A percentile compares a stretch with the other conserved stretches of the same genome.
Evolutionary conservation across 345 rosid genomes (phyloP).

Genomic region (Theobroma cacao): DNA sequence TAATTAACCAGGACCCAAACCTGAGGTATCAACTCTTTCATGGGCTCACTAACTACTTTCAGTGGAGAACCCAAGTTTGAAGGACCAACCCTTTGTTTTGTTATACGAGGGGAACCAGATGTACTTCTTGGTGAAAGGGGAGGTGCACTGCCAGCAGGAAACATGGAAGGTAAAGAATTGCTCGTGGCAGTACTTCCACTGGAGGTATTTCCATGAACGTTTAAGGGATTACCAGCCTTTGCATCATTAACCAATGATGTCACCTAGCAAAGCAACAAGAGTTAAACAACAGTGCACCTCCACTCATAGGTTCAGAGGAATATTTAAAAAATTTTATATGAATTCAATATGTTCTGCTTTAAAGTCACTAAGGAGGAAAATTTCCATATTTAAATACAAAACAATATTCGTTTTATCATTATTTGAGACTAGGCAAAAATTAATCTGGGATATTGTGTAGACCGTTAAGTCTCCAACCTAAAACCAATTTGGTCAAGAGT

Average conservation of each 20-base stretch:
- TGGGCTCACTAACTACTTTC: conserved; percentile 77
- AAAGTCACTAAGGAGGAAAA: background rate
- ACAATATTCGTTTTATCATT: background rate
- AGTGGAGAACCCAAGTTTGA: conserved; percentile 87
- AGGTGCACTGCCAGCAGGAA: conserved; percentile 94
- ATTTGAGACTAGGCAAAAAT: background rate
- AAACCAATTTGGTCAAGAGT: background rate
- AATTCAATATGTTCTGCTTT: background rate
- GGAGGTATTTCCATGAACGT: conserved; percentile 61
- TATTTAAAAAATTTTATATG: background rate
- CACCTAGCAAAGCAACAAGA: conserved; percentile 38
- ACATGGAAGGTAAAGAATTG: conserved; percentile 86
- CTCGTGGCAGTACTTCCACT: conserved; percentile 47
- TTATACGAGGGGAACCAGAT: conserved; percentile 86
- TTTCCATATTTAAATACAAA: background rate
- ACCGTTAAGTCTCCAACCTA: background rate
- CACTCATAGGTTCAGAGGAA: background rate
- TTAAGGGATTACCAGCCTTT: conserved; percentile 72
- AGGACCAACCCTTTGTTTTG: conserved; percentile 71
- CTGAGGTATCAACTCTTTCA: conserved; percentile 88
- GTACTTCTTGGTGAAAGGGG: conserved; percentile 94
- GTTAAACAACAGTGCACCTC: conserved; percentile 10
- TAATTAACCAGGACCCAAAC: conserved; percentile 32
- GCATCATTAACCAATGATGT: conserved; percentile 77
- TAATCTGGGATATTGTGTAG: background rate